These are phyloP conservation scores for Hansenula lynferdii DNA, from an alignment of 1,139 yeast genomes.

Conservation along the genomic window DNA sequence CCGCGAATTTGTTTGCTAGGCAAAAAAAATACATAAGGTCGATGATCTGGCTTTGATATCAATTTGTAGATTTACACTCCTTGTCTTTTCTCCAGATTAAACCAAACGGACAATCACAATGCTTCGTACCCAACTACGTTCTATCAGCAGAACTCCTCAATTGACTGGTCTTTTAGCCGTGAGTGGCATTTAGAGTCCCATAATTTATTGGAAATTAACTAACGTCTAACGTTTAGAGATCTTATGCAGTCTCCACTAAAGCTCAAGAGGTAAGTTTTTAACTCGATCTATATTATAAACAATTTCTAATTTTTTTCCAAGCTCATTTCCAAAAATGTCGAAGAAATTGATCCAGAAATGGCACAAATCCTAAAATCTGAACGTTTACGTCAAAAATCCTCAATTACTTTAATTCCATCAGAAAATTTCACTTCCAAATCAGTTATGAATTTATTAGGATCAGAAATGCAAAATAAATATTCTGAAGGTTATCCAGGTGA, in stretches of 20 bases:
- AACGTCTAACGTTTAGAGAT: conserved; percentile 8
- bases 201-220: neutral
- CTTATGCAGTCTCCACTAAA: conserved; percentile 14
- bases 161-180: conserved; percentile 2
- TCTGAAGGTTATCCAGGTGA: conserved; percentile 99
- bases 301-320: too few relatives aligned
- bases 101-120: conserved; percentile 1
- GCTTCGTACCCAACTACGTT: conserved; percentile 8
- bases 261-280: conserved; percentile 11
- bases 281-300: too few relatives aligned
- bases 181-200: neutral
- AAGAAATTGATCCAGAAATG: conserved; percentile 83
- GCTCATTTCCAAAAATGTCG: conserved; percentile 58
- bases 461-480: conserved; percentile 96
- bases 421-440: conserved; percentile 95
- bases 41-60: neutral
- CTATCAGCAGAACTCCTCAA: conserved; percentile 1
- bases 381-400: conserved; percentile 78
- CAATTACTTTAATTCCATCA: conserved; percentile 88
- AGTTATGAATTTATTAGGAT: conserved; percentile 89
- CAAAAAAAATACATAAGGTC: neutral
- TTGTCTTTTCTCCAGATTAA: neutral
- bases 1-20: neutral
- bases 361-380: conserved; percentile 68
- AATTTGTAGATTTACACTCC: too few relatives aligned